Evolutionary conservation across 768 basidiomycete genomes (phyloP).

Genomic region (Phanerochaete carnosa): DNA sequence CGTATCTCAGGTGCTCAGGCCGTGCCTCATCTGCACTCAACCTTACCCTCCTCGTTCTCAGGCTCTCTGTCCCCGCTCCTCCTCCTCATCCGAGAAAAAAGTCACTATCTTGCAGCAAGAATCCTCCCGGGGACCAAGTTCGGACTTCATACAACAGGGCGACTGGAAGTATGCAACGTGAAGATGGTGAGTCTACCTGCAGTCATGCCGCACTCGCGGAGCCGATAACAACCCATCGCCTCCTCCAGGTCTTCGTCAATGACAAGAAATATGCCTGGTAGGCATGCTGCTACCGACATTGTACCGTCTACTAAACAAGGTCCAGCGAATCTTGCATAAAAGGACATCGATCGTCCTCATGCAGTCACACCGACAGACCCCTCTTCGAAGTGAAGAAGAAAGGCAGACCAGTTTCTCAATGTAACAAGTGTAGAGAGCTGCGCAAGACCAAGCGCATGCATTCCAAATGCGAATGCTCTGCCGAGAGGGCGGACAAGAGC

Average conservation of each 20-base stretch:
- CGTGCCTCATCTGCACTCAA: not conserved
- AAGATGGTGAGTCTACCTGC: not conserved
- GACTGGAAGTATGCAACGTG: not conserved
- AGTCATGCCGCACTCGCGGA: not conserved
- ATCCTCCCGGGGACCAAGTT: not conserved
- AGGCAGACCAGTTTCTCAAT: slow-evolving; percentile 55
- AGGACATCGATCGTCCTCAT: slow-evolving; percentile 42
- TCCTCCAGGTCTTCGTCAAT: slow-evolving; percentile 58
- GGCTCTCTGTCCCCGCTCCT: too few relatives aligned
- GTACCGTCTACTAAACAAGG: not conserved
- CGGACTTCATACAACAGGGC: not conserved
- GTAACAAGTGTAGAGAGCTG: slow-evolving; percentile 31
- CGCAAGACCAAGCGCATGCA: slow-evolving; percentile 38
- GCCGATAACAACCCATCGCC: not conserved
- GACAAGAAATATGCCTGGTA: slow-evolving; percentile 84
- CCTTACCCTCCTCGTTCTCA: not conserved
- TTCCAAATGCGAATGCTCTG: slow-evolving; percentile 5
- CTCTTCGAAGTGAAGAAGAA: slow-evolving; percentile 79
- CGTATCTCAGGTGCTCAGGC: not conserved
- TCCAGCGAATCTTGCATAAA: slow-evolving; percentile 88
- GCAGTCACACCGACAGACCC: slow-evolving; percentile 56
- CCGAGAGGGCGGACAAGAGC: slow-evolving; percentile 1
- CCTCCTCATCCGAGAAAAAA: too few relatives aligned
- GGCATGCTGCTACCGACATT: slow-evolving; percentile 18
- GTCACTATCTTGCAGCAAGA: too few relatives aligned